Percentiles rank a stretch among this genome's conserved stretches.
phyloP scores from a whole-genome alignment of 106 monocot species.

The Ottelia alismoides region DNA sequence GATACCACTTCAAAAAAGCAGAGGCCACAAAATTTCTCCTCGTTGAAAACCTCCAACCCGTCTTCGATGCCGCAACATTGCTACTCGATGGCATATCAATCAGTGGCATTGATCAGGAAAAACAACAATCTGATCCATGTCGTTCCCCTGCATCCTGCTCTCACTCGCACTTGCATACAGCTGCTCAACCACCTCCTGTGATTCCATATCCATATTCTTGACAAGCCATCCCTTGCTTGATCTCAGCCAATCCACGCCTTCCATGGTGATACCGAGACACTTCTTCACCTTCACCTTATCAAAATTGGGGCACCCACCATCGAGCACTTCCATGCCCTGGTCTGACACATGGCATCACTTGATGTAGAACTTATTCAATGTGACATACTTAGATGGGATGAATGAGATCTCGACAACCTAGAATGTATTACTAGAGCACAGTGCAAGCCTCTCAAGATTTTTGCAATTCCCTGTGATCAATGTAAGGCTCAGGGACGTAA shows the following conservation, averaged over 20 bases:
- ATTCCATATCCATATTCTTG: too few relatives aligned
- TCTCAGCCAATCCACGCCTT: too few relatives aligned
- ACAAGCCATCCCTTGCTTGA: too few relatives aligned
- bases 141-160: conserved; percentile 39
- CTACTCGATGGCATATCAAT: conserved; percentile 32
- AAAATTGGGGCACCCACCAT: too few relatives aligned
- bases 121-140: conserved; percentile 9
- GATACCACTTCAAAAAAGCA: neutral
- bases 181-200: conserved; percentile 6
- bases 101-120: conserved; percentile 11
- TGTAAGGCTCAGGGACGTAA: conserved; percentile 11
- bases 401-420: too few relatives aligned
- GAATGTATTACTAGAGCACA: too few relatives aligned
- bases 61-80: conserved; percentile 22
- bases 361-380: too few relatives aligned
- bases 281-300: too few relatives aligned
- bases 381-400: too few relatives aligned
- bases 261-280: too few relatives aligned
- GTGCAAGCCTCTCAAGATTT: too few relatives aligned
- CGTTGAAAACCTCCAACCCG: neutral
- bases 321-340: too few relatives aligned
- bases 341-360: conserved; percentile 29
- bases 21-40: conserved; percentile 4
- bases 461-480: conserved; percentile 22
- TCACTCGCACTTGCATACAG: conserved; percentile 32